Base-by-base conservation (phyloP, 2,329 filamentous ascomycete species). In the Stachybotrys chartarum region DNA sequence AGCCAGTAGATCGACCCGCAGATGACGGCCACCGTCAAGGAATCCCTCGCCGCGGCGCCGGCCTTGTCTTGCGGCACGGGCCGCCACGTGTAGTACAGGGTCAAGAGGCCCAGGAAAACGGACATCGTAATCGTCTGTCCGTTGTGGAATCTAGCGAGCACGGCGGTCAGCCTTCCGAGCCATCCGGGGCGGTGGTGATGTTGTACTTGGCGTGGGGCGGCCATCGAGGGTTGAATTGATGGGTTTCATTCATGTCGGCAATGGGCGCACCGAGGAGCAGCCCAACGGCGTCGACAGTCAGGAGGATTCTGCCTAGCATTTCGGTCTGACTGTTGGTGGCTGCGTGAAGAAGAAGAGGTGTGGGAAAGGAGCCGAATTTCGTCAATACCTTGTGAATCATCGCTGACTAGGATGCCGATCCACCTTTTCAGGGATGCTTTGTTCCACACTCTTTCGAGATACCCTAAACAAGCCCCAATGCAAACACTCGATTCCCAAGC, bases 161-260 rank as follows among this genome's bases (percentile, higher is more conserved):
- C 5, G 7, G 2, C n/a, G 12, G 44, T 42, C 50, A 44, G n/a
- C 5, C 3, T 18, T 16, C 7, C 32, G 10, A 18, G 14, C 6
- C 32, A 8, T 52, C 8, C 32, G 8, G 18, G 50, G 35, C 5
- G 7, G 32, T 7, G 32, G 6, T n/a, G 14, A 7, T 17, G 50
- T 63, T 68, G 56, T 55, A 75, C 74, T 75, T 76, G 6, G 74
- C 74, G 55, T 76, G 74, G 3, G 74, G 74, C n/a, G 73, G 68
- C 74, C 74, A 76, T 46, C 70, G 67, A 6, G 74, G 70, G 57
- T 76, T 77, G 60, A 68, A 70, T 53, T 75, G 72, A 58, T 76
- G 74, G 7, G 73, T 74, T 55, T 69, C 61, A 59, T 69, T 68
- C 59, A 67, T 72, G 58, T 76, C 74, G 10, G 71, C 72, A 1